Evolutionary conservation across 148 eudicot species (phyloP).

Genomic region (Agrostemma githago): DNA sequence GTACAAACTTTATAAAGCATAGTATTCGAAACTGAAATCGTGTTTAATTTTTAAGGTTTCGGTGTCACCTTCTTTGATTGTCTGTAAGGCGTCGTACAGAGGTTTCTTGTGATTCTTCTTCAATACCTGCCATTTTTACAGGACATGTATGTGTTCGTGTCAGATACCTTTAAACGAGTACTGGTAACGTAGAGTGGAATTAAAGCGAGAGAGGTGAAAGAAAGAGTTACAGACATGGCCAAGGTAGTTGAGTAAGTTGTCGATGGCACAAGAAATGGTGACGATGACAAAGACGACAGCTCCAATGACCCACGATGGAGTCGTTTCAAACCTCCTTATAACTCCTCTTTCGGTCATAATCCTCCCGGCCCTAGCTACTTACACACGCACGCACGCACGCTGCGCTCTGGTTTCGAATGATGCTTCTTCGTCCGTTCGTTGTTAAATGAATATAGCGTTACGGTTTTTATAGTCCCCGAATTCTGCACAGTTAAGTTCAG

Average conservation of each 20-base stretch:
- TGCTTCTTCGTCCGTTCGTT: too few species aligned
- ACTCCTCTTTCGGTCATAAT: constrained; percentile 25
- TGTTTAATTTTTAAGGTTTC: not conserved
- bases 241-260: constrained; percentile 17
- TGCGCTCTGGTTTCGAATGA: not conserved
- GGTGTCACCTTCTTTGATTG: constrained; percentile 31
- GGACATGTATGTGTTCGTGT: too few species aligned
- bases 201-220: too few species aligned
- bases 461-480: too few species aligned
- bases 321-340: constrained; percentile 18
- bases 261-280: constrained; percentile 19
- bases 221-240: constrained; percentile 22
- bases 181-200: too few species aligned
- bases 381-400: too few species aligned
- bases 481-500: too few species aligned
- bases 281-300: constrained; percentile 24
- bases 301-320: constrained; percentile 32
- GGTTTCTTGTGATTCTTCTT: constrained; percentile 21
- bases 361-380: too few species aligned
- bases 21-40: not conserved
- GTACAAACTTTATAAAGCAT: too few species aligned
- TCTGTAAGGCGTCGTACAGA: constrained; percentile 25
- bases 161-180: too few species aligned
- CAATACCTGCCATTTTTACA: constrained; percentile 25
- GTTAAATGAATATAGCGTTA: too few species aligned